Evolutionary conservation across 441 rosid genomes (phyloP), one percentile per base, ranked within the genome.

Genomic region (Euphorbia neoarborescens): DNA sequence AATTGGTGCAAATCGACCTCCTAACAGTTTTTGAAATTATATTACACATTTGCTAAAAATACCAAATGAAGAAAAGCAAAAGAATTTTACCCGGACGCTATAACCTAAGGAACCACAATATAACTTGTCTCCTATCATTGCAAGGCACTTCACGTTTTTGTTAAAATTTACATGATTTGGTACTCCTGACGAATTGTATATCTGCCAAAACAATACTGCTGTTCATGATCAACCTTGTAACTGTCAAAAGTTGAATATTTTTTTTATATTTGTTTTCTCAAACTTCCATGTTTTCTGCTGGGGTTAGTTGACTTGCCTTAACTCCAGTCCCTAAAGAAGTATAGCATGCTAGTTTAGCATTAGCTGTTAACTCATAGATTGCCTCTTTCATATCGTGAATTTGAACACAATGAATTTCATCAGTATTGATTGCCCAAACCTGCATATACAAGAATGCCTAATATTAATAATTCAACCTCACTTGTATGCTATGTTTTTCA

Each of bases 301-400:
- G 28, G 19, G 60, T n/a, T 51, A 62, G 3, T 25, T 28, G 44
- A 63, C 80, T 84, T 78, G 77, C 94, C 86, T 87, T 87, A 2
- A 87, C 77, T 68, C 94, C 91, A 0, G 85, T 74, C 76, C 85
- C 84, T 75, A 81, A 88, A 51, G 89, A 83, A 54, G 76, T 53
- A 63, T 75, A 89, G 75, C 91, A 85, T 32, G 91, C 91, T 0
- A 74, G 71, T 68, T 78, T 69, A n/a, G 79, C 69, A 34, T 87
- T 81, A 64, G 88, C 90, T 42, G 83, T 71, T 78, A 89, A 56
- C 58, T 73, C 88, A 48, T 70, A 13, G 14, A 89, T 81, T 15
- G 81, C 77, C 73, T 87, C 91, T 71, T 85, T 85, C 73, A 89
- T 84, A 10, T 89, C 88, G 57, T 87, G 91, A 73, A 85, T 87